Evolutionary conservation across 495 filamentous ascomycete species (phyloP).

Genomic region (Diplogelasinospora grovesii): DNA sequence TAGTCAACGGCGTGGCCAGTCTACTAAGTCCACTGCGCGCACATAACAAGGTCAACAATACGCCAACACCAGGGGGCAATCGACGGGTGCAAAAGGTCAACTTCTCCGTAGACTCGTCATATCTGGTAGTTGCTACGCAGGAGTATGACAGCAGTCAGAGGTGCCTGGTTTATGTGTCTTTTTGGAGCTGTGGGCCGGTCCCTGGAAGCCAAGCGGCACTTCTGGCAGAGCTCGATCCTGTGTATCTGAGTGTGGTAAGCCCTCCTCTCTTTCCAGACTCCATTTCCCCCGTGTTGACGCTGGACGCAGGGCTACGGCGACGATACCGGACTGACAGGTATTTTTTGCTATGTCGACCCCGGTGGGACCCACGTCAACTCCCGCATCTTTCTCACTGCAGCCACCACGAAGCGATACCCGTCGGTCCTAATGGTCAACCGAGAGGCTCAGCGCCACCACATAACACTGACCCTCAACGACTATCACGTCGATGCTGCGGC

Average conservation of each 20-base stretch:
- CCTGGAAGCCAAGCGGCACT: background rate
- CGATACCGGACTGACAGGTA: constrained; percentile 1
- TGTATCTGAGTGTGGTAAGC: background rate
- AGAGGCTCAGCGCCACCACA: background rate
- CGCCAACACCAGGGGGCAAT: background rate
- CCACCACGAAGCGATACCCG: background rate
- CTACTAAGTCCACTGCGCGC: background rate
- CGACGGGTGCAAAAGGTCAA: constrained; percentile 4
- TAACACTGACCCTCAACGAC: background rate
- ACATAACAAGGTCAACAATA: background rate
- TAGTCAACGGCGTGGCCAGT: background rate
- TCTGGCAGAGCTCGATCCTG: constrained; percentile 1
- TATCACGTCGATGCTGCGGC: background rate
- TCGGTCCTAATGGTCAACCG: background rate
- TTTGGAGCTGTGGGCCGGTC: background rate
- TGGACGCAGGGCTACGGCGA: constrained; percentile 3
- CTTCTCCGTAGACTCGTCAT: constrained; percentile 9
- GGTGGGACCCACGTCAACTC: no score
- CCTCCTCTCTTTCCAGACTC: background rate
- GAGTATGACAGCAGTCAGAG: background rate
- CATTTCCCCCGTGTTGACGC: background rate
- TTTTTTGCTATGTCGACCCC: background rate
- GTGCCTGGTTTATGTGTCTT: background rate
- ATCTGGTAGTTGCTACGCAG: constrained; percentile 9
- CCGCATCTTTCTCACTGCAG: background rate